Base-by-base conservation (phyloP, 2,329 filamentous ascomycete species). In the Aschersonia sp. region DNA sequence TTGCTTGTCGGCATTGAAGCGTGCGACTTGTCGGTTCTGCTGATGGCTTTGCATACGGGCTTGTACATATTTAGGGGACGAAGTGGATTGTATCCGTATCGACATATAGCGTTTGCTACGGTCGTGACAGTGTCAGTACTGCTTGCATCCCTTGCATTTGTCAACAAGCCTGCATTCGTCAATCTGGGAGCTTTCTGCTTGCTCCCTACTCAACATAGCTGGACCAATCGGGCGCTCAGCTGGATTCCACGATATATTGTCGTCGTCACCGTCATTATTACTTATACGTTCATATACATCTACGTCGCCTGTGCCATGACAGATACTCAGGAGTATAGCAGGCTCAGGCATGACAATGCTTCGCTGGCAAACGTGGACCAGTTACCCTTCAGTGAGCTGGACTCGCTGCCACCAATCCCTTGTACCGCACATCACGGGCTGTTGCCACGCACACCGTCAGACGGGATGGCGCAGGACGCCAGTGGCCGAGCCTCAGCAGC, bases 191-290 rank as follows among this genome's bases (percentile, higher is more conserved):
- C 79, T 22, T 83, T 80, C 55, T 90, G 85, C 60, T 82, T 81
- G 52, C 68, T 89, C 3, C 82, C 84, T 0, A 67, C 76, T 12
- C 69, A 75, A 4, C 80, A 82, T 0, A 71, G 72, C 51, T 89
- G 85, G 85, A 81, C 82, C 52, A 72, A 79, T 42, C 66, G 82
- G 12, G 78, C 75, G 0, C 67, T 89, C 2, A 75, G 76, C 49
- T 90, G 85, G 85, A 71, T 85, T 6, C 85, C 85, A 37, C 73
- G 85, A 45, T 87, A 87, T 53, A 54, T 85, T 37, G 79, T 87
- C 46, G 77, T 84, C 53, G 57, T 73, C 7, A 66, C 73, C 30
- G 83, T 89, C 52, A 63, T 86, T 35, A 60, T 69, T 31, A 75
- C 85, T 2, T 86, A 87, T 45, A 66, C 75, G 30, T 76, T 75